Conservation (phyloP, 2,329 filamentous ascomycete species). For the Fusarium papillatum region DNA sequence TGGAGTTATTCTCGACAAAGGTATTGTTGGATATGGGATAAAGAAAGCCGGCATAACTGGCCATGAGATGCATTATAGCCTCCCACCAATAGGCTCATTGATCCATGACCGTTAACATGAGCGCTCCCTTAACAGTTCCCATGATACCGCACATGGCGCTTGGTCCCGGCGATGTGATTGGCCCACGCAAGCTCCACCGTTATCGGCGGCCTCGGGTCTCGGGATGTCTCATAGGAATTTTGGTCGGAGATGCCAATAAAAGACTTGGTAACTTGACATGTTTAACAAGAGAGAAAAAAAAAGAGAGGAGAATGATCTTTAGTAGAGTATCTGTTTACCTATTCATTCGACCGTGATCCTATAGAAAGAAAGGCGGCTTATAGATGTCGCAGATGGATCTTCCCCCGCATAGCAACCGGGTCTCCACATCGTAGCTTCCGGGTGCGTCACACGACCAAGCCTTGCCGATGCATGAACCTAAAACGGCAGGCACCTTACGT, state of each 20-base stretch:
- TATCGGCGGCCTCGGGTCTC: neutral
- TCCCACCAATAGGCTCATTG: neutral
- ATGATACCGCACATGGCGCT: neutral
- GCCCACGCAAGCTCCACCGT: neutral
- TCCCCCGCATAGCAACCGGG: constrained; percentile 31
- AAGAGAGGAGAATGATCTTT: neutral
- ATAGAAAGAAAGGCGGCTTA: neutral
- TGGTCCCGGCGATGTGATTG: neutral
- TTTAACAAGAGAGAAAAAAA: neutral
- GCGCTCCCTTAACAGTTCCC: neutral
- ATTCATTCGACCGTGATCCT: neutral
- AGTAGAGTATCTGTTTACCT: neutral
- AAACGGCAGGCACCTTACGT: constrained; percentile 41
- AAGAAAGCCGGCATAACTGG: neutral
- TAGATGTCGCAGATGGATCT: neutral
- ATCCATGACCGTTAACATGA: neutral
- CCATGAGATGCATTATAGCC: neutral
- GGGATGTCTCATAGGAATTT: neutral
- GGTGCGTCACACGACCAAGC: constrained; percentile 35
- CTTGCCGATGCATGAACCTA: constrained; percentile 25
- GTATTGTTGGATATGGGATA: neutral
- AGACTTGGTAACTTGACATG: neutral
- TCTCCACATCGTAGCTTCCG: constrained; percentile 35
- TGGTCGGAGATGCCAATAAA: neutral
- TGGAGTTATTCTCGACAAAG: neutral